phyloP scores from a whole-genome alignment of 768 basidiomycete species.

The Lactarius deliciosus region DNA sequence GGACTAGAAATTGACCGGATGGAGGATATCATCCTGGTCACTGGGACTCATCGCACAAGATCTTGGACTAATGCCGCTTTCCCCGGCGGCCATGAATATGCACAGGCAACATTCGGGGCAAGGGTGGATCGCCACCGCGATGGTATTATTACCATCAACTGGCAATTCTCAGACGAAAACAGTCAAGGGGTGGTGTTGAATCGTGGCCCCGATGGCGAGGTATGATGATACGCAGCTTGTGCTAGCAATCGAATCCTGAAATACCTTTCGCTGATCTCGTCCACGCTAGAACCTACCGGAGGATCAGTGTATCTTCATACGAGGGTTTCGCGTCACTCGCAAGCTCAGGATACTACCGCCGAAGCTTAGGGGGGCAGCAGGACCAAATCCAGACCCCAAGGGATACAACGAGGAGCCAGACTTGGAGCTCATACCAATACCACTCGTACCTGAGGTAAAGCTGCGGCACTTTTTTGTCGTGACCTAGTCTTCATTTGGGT shows the following conservation, averaged over 20 bases:
- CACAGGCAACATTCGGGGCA: background rate
- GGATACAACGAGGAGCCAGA: background rate
- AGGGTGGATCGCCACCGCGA: background rate
- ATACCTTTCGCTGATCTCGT: background rate
- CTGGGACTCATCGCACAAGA: constrained; percentile 5
- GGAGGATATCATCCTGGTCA: constrained; percentile 1
- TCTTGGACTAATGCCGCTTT: constrained; percentile 5
- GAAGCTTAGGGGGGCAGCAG: background rate
- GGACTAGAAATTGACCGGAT: background rate
- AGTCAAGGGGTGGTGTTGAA: background rate
- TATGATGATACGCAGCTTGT: background rate
- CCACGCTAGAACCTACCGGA: background rate
- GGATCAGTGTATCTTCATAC: background rate
- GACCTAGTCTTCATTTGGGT: background rate
- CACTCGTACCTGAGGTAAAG: background rate
- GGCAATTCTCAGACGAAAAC: background rate
- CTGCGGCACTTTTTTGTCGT: background rate
- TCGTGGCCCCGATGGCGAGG: background rate
- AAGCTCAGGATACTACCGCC: background rate
- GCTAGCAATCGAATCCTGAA: background rate
- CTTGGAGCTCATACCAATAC: background rate
- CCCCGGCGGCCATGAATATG: background rate
- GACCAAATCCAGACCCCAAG: background rate
- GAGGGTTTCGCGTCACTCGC: background rate
- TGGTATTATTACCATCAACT: background rate